These are phyloP conservation scores for Colletotrichum sp. DNA, from an alignment of 2,329 filamentous ascomycete genomes.

Conservation along the genomic window DNA sequence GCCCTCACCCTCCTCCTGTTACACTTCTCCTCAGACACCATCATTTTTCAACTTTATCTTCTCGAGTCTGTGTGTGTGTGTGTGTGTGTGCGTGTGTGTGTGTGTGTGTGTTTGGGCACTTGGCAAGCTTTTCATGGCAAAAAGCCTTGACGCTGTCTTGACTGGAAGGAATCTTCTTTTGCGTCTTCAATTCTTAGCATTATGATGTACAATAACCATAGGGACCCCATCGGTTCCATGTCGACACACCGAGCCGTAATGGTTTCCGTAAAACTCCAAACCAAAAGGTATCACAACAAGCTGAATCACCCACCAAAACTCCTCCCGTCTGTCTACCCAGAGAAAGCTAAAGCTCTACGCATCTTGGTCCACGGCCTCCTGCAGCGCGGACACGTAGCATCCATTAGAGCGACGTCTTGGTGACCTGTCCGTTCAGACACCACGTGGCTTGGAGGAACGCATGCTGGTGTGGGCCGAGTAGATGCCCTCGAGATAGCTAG, in stretches of 20 bases:
- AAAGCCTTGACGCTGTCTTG: not conserved
- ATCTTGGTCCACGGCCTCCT: not conserved
- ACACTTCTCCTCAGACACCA: too few relatives aligned
- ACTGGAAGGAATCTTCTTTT: not conserved
- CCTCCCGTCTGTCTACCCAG: not conserved
- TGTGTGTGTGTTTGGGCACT: not conserved
- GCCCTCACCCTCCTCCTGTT: too few relatives aligned
- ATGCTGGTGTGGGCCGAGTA: constrained; percentile 13
- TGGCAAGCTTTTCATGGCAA: not conserved
- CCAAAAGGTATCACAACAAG: constrained; percentile 8
- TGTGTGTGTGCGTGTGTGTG: not conserved
- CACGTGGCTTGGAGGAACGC: constrained; percentile 3
- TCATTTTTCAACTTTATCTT: too few relatives aligned
- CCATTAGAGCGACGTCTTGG: not conserved
- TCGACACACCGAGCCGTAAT: not conserved
- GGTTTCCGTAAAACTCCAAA: constrained; percentile 4
- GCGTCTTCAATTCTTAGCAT: not conserved
- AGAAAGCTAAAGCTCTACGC: not conserved
- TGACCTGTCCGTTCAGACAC: not conserved
- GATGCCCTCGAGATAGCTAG: constrained; percentile 16
- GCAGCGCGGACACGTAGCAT: not conserved
- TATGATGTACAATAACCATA: not conserved
- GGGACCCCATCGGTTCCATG: not conserved
- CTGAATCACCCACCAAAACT: constrained; percentile 1
- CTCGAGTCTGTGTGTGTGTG: not conserved